A percentile compares a stretch with the other conserved stretches of the same genome.
Evolutionary conservation across 2,329 filamentous ascomycete species (phyloP).

Genomic region (Fusarium foetens): DNA sequence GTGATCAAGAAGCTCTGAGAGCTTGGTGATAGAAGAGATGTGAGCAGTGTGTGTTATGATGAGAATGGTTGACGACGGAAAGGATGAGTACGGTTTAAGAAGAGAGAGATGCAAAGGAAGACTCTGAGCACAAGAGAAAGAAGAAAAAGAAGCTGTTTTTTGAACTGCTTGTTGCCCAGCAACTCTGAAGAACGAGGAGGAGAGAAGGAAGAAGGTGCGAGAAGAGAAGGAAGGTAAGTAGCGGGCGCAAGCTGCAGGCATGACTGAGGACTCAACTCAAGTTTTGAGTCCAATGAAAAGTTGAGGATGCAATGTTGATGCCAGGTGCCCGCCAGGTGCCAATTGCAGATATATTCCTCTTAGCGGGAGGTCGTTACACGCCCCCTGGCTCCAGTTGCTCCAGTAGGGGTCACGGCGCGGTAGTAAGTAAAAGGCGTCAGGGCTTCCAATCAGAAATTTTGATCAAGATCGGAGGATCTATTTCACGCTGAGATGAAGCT

Average conservation of each 20-base stretch:
- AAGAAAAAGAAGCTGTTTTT: not conserved
- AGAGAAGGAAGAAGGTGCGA: too few species aligned
- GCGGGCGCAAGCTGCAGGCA: not conserved
- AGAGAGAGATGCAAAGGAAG: not conserved
- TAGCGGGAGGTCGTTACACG: not conserved
- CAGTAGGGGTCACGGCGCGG: not conserved
- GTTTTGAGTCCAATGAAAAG: not conserved
- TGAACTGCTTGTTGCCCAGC: not conserved
- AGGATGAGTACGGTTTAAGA: not conserved
- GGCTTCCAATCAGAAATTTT: not conserved
- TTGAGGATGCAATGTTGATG: not conserved
- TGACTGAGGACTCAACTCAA: not conserved
- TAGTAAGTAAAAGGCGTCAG: not conserved
- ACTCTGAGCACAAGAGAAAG: not conserved
- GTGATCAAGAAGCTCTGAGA: not conserved
- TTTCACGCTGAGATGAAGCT: accelerated
- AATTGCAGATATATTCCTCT: not conserved
- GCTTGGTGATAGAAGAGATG: not conserved
- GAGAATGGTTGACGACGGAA: not conserved
- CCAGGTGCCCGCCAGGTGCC: conserved; percentile 11
- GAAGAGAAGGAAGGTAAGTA: not conserved
- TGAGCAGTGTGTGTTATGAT: not conserved
- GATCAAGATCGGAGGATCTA: accelerated
- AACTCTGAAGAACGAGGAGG: not conserved
- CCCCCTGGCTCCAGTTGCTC: not conserved